Base-by-base conservation (phyloP, 192 early-diverging fungal species). In the Coemansia sp. region DNA sequence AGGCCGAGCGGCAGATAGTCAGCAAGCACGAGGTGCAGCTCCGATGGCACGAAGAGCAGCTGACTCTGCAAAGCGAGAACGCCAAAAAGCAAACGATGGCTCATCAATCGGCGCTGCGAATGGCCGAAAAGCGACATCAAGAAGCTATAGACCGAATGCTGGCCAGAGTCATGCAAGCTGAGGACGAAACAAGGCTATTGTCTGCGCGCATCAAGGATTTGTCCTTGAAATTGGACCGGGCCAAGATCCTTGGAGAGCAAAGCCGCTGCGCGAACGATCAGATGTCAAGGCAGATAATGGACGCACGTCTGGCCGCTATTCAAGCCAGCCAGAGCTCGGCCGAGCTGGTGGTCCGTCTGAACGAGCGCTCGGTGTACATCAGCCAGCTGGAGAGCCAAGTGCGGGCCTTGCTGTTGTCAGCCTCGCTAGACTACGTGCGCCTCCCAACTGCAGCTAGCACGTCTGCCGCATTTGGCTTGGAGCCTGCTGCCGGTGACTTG, bases 21-120 rank as follows among this genome's bases (percentile, higher is more conserved):
- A 20, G 23, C 23, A 39, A 57, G 60, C 63, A 50, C 20, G 55
- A 57, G 21, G 60, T 61, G 62, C 45, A 64, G n/a, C 61, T 59
- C 11, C 57, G 59, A 10, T 68, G 66, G 62, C 60, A 74, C 14
- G 70, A 73, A 34, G 66, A 61, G 38, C 67, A 73, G 65, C 58
- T 70, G 57, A 60, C 46, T 9, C 16, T 21, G 10, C 65, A 67
- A 35, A 51, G 62, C n/a, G 55, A 66, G 14, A 62, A 62, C 51
- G 31, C 67, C 16, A 57, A 28, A 26, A n/a, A 13, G 3, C 51
- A 65, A 28, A 24, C 59, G n/a, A 39, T 14, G 1, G 11, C 35
- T 7, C 71, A 73, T 51, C 59, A 55, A 16, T 48, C 60, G 34
- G 77, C 60, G 24, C 60, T 72, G 24, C 59, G 39, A 14, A n/a